Evolutionary conservation across 2,329 filamentous ascomycete species (phyloP).

Genomic region (Penicillium capsulatum): DNA sequence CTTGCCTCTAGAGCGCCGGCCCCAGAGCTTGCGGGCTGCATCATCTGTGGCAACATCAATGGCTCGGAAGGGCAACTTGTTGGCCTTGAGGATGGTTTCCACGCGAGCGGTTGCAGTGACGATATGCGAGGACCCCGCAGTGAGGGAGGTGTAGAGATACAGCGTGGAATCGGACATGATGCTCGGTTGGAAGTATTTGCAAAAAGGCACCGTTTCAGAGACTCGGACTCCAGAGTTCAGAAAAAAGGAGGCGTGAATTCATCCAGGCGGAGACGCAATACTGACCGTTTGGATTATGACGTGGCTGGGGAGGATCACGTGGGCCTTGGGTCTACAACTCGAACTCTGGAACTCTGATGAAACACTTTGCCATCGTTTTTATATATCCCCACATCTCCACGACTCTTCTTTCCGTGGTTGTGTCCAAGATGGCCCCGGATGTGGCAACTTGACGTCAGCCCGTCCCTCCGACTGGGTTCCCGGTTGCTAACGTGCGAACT

Average conservation of each 20-base stretch:
- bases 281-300: conserved; percentile 3
- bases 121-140: conserved; percentile 91
- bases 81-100: conserved; percentile 92
- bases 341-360: not conserved
- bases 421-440: conserved; percentile 1
- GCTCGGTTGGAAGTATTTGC: not conserved
- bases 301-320: conserved; percentile 14
- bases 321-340: not conserved
- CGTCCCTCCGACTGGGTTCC: not conserved
- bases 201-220: too few relatives aligned
- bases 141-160: conserved; percentile 95
- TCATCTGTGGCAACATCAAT: conserved; percentile 89
- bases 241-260: not conserved
- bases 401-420: not conserved
- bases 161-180: conserved; percentile 57
- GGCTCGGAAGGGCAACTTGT: conserved; percentile 88
- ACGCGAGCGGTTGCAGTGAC: conserved; percentile 92
- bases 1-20: conserved; percentile 74
- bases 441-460: conserved; percentile 26
- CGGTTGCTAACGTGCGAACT: not conserved
- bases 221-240: not conserved
- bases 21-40: conserved; percentile 83
- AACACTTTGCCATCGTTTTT: too few relatives aligned
- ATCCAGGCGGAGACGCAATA: not conserved
- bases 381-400: not conserved